Conservation (phyloP, 2,329 filamentous ascomycete genomes). For the Fusarium beomiforme region DNA sequence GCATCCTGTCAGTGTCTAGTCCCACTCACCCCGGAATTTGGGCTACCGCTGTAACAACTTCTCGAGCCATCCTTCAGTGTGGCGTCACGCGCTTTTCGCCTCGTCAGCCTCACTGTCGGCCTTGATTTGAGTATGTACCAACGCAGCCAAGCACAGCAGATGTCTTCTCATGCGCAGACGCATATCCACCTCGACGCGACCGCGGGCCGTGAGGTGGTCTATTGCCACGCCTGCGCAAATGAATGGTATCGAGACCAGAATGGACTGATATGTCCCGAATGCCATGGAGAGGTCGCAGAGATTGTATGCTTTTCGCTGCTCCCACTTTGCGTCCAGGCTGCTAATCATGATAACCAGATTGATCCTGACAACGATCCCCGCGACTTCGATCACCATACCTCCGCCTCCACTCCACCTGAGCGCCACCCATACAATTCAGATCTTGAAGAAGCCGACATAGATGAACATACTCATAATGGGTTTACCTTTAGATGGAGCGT, state of each 20-base stretch:
- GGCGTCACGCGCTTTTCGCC: slow-evolving; percentile 65
- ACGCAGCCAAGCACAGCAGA: slow-evolving; percentile 55
- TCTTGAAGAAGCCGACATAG: slow-evolving; percentile 68
- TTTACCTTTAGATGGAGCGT: slow-evolving; percentile 53
- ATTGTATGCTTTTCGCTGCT: slow-evolving; percentile 70
- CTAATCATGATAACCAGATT: slow-evolving; percentile 52
- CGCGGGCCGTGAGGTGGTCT: slow-evolving; percentile 75
- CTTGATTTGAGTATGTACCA: slow-evolving; percentile 66
- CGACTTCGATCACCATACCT: slow-evolving; percentile 43
- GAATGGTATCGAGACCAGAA: slow-evolving; percentile 83
- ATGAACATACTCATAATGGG: slow-evolving; percentile 59
- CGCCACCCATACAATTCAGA: slow-evolving; percentile 55
- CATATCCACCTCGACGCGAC: slow-evolving; percentile 60
- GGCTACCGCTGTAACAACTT: no score
- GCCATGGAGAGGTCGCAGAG: slow-evolving; percentile 81
- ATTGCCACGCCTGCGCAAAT: slow-evolving; percentile 81
- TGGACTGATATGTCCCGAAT: slow-evolving; percentile 77
- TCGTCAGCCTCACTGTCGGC: no score
- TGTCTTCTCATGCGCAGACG: slow-evolving; percentile 46
- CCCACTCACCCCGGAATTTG: no score
- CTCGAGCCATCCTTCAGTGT: slow-evolving; percentile 52
- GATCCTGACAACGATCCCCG: slow-evolving; percentile 71
- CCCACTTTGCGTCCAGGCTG: background rate
- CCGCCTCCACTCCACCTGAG: slow-evolving; percentile 45
- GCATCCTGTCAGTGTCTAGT: no score